These are phyloP conservation scores for Carallia brachiata DNA, from an alignment of 345 rosid species.

Conservation along the genomic window DNA sequence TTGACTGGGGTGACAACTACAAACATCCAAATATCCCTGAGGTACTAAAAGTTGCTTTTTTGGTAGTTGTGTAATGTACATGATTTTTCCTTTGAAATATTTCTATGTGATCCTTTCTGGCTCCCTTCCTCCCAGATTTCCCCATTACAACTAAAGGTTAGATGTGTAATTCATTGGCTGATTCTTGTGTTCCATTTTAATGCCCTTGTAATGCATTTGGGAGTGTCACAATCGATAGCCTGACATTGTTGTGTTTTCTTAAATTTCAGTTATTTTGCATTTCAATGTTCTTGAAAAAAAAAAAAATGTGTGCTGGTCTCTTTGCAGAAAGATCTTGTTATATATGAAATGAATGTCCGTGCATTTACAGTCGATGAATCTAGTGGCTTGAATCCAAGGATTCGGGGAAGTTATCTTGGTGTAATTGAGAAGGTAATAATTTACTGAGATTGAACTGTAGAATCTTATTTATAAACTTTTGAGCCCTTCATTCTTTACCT, in stretches of 20 bases:
- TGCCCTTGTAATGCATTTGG: background rate
- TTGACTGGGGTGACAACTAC: slow-evolving; percentile 80
- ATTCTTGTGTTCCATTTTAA: background rate
- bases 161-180: no score
- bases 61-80: slow-evolving; percentile 7
- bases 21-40: slow-evolving; percentile 72
- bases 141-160: no score
- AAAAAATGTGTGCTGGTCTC: slow-evolving; percentile 7
- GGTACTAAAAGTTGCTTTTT: slow-evolving; percentile 37
- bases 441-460: slow-evolving; percentile 2
- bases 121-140: no score
- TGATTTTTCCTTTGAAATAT: slow-evolving; percentile 7
- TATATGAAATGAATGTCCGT: slow-evolving; percentile 96
- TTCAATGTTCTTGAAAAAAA: background rate
- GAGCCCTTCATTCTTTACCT: no score
- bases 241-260: background rate
- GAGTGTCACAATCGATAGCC: background rate
- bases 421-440: slow-evolving; percentile 71
- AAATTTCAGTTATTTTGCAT: slow-evolving; percentile 9
- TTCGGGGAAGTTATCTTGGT: slow-evolving; percentile 81
- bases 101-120: background rate
- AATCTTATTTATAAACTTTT: no score
- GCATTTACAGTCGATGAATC: slow-evolving; percentile 90
- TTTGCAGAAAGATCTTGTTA: slow-evolving; percentile 85
- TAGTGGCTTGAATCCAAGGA: slow-evolving; percentile 64